Evolutionary conservation across 2,329 filamentous ascomycete genomes (phyloP).

Genomic region (Arthrobotrys pseudoclavata): DNA sequence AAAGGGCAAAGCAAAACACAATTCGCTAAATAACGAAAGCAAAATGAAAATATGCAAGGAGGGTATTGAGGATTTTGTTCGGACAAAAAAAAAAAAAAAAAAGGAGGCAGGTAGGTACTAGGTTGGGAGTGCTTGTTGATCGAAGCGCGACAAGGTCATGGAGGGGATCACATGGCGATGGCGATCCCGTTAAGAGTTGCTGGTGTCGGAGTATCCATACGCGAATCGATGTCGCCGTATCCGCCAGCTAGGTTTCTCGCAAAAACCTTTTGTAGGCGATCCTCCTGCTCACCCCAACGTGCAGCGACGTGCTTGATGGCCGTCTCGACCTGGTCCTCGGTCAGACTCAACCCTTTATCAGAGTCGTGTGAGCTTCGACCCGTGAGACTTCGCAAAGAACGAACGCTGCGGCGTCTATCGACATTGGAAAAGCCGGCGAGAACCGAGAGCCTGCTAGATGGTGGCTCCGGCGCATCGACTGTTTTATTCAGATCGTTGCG

Average conservation of each 20-base stretch:
- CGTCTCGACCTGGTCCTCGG: slow-evolving; percentile 54
- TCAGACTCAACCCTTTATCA: slow-evolving; percentile 49
- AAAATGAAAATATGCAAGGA: slow-evolving; percentile 35
- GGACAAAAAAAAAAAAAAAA: slow-evolving; percentile 3
- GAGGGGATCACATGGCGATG: slow-evolving; percentile 39
- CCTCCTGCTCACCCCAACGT: slow-evolving; percentile 58
- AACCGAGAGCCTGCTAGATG: slow-evolving; percentile 46
- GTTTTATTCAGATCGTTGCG: slow-evolving; percentile 62
- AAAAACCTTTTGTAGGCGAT: slow-evolving; percentile 30
- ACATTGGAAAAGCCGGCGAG: slow-evolving; percentile 34
- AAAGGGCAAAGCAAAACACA: slow-evolving; percentile 14
- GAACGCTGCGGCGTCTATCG: slow-evolving; percentile 51
- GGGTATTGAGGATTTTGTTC: slow-evolving; percentile 39
- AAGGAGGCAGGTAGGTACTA: neutral
- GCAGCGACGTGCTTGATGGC: slow-evolving; percentile 49
- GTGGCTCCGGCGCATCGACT: slow-evolving; percentile 40
- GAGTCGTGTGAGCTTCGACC: slow-evolving; percentile 55
- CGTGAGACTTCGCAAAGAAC: slow-evolving; percentile 53
- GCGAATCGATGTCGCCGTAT: slow-evolving; percentile 45
- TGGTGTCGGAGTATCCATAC: slow-evolving; percentile 50
- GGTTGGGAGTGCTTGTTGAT: neutral
- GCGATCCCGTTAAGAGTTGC: slow-evolving; percentile 50
- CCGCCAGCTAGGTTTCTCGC: slow-evolving; percentile 34
- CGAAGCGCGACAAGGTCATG: neutral
- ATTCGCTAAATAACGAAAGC: slow-evolving; percentile 51